Evolutionary conservation across 257 asterid species (phyloP).

Genomic region (Solanum microdontum): DNA sequence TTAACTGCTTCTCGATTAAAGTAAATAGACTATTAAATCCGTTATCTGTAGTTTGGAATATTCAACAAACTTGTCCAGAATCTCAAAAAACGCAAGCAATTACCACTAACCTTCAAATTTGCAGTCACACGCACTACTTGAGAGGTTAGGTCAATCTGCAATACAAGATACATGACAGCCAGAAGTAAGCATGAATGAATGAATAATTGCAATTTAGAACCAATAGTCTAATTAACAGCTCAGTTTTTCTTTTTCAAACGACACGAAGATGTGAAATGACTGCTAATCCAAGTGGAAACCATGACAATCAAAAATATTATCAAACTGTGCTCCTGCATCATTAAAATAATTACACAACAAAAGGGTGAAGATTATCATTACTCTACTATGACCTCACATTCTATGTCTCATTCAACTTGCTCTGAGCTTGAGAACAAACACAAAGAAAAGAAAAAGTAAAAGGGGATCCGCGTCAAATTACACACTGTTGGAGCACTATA

Average conservation of each 20-base stretch:
- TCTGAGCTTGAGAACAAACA: not conserved
- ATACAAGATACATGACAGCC: not conserved
- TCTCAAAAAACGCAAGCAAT: not conserved
- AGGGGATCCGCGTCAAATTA: not conserved
- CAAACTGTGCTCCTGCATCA: not conserved
- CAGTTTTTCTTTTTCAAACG: not conserved
- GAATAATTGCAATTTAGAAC: not conserved
- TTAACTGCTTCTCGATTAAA: not conserved
- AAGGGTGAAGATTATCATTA: not conserved
- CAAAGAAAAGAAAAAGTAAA: not conserved
- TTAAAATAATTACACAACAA: not conserved
- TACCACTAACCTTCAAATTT: constrained; percentile 53
- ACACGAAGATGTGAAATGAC: not conserved
- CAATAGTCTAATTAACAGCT: not conserved
- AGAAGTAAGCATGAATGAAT: not conserved
- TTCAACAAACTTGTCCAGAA: not conserved
- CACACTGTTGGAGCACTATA: not conserved
- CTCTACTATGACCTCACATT: not conserved
- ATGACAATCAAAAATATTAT: not conserved
- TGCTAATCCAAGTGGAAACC: not conserved
- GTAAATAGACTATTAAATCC: not conserved
- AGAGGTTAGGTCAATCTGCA: constrained; percentile 93
- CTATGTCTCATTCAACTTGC: not conserved
- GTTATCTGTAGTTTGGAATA: not conserved
- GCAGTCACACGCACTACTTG: constrained; percentile 47